Percentiles rank a stretch among this genome's conserved stretches.
phyloP scores from a whole-genome alignment of 1,139 yeast species.

The Eremothecium coryli region DNA sequence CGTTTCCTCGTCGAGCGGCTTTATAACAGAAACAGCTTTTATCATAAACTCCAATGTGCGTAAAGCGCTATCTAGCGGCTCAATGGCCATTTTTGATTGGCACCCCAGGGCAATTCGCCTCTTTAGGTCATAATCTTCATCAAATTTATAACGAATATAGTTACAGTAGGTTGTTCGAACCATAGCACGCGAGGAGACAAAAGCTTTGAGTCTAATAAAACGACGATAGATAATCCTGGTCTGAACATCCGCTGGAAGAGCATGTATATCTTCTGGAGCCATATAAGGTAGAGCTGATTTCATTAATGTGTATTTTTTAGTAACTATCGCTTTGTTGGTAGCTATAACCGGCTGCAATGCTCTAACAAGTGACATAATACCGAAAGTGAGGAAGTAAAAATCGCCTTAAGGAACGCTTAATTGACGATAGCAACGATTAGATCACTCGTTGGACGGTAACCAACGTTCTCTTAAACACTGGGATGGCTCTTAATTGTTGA shows the following conservation, averaged over 20 bases:
- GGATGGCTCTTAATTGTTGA: too few relatives aligned
- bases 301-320: constrained; percentile 14
- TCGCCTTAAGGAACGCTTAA: too few relatives aligned
- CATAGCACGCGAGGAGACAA: constrained; percentile 22
- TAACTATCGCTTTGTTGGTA: constrained; percentile 20
- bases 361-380: too few relatives aligned
- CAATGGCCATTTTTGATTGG: neutral
- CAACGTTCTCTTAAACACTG: too few relatives aligned
- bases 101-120: constrained; percentile 8
- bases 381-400: too few relatives aligned
- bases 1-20: neutral
- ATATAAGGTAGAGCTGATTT: constrained; percentile 13
- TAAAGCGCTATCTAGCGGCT: constrained; percentile 8
- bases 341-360: neutral
- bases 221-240: constrained; percentile 21
- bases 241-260: constrained; percentile 8
- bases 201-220: constrained; percentile 21
- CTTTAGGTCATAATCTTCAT: constrained; percentile 22
- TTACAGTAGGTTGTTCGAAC: constrained; percentile 20
- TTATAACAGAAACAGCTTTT: constrained; percentile 16
- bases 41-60: constrained; percentile 20
- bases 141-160: constrained; percentile 25
- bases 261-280: constrained; percentile 8
- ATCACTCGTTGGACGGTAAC: too few relatives aligned
- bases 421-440: too few relatives aligned